Conservation (phyloP, 345 rosid genomes). For the Brassica nigra region DNA sequence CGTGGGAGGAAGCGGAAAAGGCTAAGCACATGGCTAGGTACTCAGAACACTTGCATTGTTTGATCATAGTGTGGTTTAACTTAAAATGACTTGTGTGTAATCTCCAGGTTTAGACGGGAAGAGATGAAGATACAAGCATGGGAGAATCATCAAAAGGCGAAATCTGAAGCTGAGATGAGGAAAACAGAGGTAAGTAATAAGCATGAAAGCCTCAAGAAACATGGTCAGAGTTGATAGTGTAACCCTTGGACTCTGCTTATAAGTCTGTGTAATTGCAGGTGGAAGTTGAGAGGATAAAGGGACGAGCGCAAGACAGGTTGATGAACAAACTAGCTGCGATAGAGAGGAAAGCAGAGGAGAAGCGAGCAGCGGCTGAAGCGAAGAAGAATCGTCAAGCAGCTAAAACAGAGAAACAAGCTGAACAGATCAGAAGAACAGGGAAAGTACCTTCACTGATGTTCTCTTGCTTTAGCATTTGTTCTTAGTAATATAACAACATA, state of each 20-base stretch:
- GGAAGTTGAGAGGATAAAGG: slow-evolving; percentile 84
- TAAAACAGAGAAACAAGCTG: slow-evolving; percentile 71
- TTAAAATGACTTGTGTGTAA: slow-evolving; percentile 3
- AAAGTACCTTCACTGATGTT: slow-evolving; percentile 61
- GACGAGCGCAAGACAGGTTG: slow-evolving; percentile 69
- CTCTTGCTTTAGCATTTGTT: slow-evolving; percentile 66
- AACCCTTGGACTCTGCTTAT: not conserved
- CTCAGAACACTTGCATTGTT: slow-evolving; percentile 6
- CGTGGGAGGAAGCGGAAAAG: slow-evolving; percentile 95
- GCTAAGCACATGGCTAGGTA: slow-evolving; percentile 92
- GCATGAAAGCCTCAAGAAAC: not conserved
- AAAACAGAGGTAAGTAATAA: slow-evolving; percentile 66
- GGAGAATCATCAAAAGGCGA: slow-evolving; percentile 89
- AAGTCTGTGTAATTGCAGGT: slow-evolving; percentile 44
- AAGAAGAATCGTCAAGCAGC: slow-evolving; percentile 60
- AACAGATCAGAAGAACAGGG: slow-evolving; percentile 74
- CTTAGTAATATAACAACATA: slow-evolving; percentile 27
- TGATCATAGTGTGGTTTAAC: not conserved
- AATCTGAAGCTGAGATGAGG: slow-evolving; percentile 81
- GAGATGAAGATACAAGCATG: slow-evolving; percentile 92
- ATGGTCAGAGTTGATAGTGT: not conserved
- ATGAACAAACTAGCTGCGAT: slow-evolving; percentile 72
- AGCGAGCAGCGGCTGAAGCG: slow-evolving; percentile 71
- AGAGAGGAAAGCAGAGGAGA: slow-evolving; percentile 76
- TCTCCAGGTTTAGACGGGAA: slow-evolving; percentile 78